Percentiles rank a stretch among this genome's conserved stretches.
Conservation (phyloP, 1,284 basidiomycete species). For the Earliella scabrosa region DNA sequence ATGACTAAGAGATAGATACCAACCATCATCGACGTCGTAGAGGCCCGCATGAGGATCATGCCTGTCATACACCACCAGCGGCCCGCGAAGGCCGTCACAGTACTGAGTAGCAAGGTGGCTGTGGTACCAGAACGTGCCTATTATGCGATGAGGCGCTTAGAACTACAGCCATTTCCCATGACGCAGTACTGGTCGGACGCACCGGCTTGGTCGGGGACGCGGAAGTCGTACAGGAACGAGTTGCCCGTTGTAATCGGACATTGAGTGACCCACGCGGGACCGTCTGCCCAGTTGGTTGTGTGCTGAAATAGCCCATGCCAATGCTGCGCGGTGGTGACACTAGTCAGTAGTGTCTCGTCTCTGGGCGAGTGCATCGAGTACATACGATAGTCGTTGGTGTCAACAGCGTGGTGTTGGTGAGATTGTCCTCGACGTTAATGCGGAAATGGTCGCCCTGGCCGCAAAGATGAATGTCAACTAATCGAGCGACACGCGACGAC, state of each 20-base stretch:
- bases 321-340: constrained; percentile 26
- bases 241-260: constrained; percentile 51
- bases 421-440: constrained; percentile 39
- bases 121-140: constrained; percentile 30
- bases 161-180: not conserved
- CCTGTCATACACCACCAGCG: constrained; percentile 46
- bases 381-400: constrained; percentile 38
- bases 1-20: not conserved
- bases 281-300: constrained; percentile 35
- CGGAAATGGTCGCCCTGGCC: constrained; percentile 31
- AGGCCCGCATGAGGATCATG: constrained; percentile 40
- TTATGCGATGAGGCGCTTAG: not conserved
- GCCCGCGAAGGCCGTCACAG: constrained; percentile 42
- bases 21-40: constrained; percentile 50
- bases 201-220: constrained; percentile 34
- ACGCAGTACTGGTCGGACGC: constrained; percentile 6
- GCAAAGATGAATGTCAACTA: constrained; percentile 5
- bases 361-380: not conserved
- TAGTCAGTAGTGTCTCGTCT: not conserved
- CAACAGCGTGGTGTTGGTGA: constrained; percentile 38
- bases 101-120: constrained; percentile 30
- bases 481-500: not conserved
- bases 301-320: constrained; percentile 38
- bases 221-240: constrained; percentile 45
- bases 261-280: constrained; percentile 41